Base-by-base conservation (phyloP, 169 alveolate species). In the Plasmodium yoelii region DNA sequence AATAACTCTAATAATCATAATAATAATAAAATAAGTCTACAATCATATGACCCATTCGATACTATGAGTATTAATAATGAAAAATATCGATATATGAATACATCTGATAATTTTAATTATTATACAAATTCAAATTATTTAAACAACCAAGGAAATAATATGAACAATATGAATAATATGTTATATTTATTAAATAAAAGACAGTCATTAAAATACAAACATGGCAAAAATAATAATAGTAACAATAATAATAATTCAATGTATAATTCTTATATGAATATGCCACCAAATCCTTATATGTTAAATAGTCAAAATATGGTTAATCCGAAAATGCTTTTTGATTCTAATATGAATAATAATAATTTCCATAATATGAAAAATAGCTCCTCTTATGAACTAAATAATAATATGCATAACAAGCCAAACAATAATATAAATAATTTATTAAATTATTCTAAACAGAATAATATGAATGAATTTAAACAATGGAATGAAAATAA, bases 1-100 rank as follows among this genome's bases (percentile, higher is more conserved):
- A 46, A 49, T 24, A 46, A 18, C 26, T 47, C 12, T 53, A 24
- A 24, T 47, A 75, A 65, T n/a, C 28, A 46, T n/a, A 60, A 59
- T 51, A 55, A 60, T 65, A 82, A 61, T 28, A 69, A 67, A 49
- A 56, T 84, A 13, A 60, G 63, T 56, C 42, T 82, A 73, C 67
- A 67, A 42, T 22, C 69, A 9, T 82, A 67, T 24, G 90, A 65
- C n/a, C 90, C 90, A 15, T 82, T 82, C 60, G 82, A 82, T 67
- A 82, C 42, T 53, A 56, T 42, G 39, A 80, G n/a, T 24, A 53
- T 6, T 46, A 56, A 47, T 10, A 60, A 46, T 44, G 73, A 67
- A 26, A 49, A 80, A 22, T 65, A 44, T 70, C 39, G 69, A 73
- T 73, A 73, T 67, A 0, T 4, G 6, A 71, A 46, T 26, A 34